Conservation (phyloP, 2,329 filamentous ascomycete species). For the Esteya vermicola region DNA sequence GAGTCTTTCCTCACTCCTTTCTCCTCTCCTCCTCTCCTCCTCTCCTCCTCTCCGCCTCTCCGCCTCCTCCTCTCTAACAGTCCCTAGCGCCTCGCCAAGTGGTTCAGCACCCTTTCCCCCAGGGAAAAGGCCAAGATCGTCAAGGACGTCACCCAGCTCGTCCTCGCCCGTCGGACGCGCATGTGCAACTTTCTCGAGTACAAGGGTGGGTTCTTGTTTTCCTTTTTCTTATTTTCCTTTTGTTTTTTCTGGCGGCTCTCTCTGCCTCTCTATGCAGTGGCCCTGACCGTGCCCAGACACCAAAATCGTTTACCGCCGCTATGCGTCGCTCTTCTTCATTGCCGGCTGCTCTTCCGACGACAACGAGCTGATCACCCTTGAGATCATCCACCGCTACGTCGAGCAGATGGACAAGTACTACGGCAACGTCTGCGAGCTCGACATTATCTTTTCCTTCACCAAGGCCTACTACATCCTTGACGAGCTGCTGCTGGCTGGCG, state of each 20-base stretch:
- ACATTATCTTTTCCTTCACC: conserved; percentile 99
- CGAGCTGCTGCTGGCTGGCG: conserved; percentile 84
- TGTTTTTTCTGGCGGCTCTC: neutral
- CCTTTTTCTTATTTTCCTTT: neutral
- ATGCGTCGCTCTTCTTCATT: conserved; percentile 98
- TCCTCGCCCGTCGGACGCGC: conserved; percentile 85
- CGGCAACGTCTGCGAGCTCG: conserved; percentile 97
- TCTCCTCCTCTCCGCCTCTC: conserved; percentile 8
- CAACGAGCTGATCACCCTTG: conserved; percentile 95
- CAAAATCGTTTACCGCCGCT: conserved; percentile 97
- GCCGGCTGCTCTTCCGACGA: conserved; percentile 93
- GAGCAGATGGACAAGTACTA: conserved; percentile 99
- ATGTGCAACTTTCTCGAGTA: conserved; percentile 99
- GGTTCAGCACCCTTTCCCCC: conserved; percentile 95
- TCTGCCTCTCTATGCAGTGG: conserved; percentile 1
- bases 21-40: conserved; percentile 16
- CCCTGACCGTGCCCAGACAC: no score
- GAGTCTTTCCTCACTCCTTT: conserved; percentile 29
- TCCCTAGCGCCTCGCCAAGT: conserved; percentile 95
- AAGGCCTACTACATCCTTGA: conserved; percentile 99
- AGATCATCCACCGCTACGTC: conserved; percentile 97
- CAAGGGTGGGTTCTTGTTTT: conserved; percentile 52
- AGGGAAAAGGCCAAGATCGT: conserved; percentile 99
- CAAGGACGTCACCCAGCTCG: conserved; percentile 97
- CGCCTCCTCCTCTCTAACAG: neutral